These are phyloP conservation scores for Citrus unshiu DNA, from an alignment of 345 rosid species.

Conservation along the genomic window DNA sequence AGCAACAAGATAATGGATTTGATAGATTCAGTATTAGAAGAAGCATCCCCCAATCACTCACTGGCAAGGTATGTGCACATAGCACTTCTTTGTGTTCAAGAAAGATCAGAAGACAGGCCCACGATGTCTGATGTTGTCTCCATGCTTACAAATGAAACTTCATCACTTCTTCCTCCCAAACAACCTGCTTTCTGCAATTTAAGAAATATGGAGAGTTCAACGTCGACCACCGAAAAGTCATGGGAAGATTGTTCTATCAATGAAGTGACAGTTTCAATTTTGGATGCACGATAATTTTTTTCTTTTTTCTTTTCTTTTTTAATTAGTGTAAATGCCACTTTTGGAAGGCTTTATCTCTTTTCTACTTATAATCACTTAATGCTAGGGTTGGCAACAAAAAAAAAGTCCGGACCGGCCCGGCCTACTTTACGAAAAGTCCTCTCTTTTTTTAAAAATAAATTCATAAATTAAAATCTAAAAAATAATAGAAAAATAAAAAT, in stretches of 20 bases:
- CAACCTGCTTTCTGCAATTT: conserved; percentile 26
- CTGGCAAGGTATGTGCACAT: conserved; percentile 21
- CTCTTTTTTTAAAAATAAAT: too few relatives aligned
- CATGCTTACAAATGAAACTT: conserved; percentile 25
- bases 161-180: conserved; percentile 20
- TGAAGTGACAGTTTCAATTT: conserved; percentile 4
- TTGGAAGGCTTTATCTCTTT: too few relatives aligned
- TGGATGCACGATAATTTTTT: conserved; percentile 14
- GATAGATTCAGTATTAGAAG: conserved; percentile 9
- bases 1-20: conserved; percentile 11
- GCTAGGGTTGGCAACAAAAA: too few relatives aligned
- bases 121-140: conserved; percentile 18
- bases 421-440: too few relatives aligned
- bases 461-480: too few relatives aligned
- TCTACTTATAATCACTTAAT: too few relatives aligned
- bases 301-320: neutral
- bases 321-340: too few relatives aligned
- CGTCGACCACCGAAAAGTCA: neutral
- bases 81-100: conserved; percentile 30
- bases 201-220: neutral
- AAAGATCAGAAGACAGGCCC: conserved; percentile 25
- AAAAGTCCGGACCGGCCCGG: fast-evolving
- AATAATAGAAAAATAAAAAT: too few relatives aligned
- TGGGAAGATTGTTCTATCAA: neutral
- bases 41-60: neutral